phyloP scores from a whole-genome alignment of 352 stramenopile species.

The Pythium brachiatum region DNA sequence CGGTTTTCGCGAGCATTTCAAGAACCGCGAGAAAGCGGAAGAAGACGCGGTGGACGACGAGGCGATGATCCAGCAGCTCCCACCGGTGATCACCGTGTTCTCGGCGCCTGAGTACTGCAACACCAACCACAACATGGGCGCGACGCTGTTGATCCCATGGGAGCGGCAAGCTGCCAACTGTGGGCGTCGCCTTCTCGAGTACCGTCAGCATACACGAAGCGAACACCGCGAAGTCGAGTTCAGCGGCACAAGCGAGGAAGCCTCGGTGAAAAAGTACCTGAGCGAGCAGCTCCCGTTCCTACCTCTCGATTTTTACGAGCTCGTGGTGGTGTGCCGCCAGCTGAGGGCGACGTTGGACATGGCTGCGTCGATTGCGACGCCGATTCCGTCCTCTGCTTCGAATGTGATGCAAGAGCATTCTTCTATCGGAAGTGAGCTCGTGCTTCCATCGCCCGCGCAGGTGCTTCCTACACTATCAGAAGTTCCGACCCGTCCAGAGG shows the following conservation, averaged over 20 bases:
- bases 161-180: slow-evolving; percentile 26
- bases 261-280: slow-evolving; percentile 53
- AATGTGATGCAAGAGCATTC: slow-evolving; percentile 18
- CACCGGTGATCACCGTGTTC: slow-evolving; percentile 77
- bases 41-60: background rate
- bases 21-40: background rate
- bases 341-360: slow-evolving; percentile 47
- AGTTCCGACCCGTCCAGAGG: background rate
- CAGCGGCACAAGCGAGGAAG: slow-evolving; percentile 46
- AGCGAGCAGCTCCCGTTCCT: slow-evolving; percentile 65
- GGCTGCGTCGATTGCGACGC: slow-evolving; percentile 19
- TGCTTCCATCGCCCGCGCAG: background rate
- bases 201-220: slow-evolving; percentile 71
- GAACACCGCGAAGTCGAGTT: slow-evolving; percentile 52
- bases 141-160: slow-evolving; percentile 67
- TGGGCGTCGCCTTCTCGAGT: slow-evolving; percentile 39
- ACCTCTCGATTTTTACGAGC: slow-evolving; percentile 75
- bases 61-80: slow-evolving; percentile 23
- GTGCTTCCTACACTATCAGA: background rate
- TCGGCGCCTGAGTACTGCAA: slow-evolving; percentile 85
- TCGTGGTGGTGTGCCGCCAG: slow-evolving; percentile 61
- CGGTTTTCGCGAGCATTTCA: slow-evolving; percentile 75
- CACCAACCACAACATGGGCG: slow-evolving; percentile 78
- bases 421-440: slow-evolving; percentile 1
- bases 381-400: slow-evolving; percentile 16